phyloP scores from a whole-genome alignment of 805 yeast species.

The Kluyveromyces wickerhamii region DNA sequence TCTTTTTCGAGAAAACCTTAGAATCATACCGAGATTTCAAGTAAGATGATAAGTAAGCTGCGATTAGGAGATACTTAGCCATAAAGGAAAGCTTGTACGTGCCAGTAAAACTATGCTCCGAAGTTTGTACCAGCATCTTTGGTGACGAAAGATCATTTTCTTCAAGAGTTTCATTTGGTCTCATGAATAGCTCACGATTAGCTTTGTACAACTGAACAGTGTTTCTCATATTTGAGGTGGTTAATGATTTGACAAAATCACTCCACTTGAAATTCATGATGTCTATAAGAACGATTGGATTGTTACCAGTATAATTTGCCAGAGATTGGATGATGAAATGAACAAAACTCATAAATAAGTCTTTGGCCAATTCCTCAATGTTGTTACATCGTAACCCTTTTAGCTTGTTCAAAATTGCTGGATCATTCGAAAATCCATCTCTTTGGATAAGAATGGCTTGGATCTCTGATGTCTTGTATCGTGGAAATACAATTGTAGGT shows the following conservation, averaged over 20 bases:
- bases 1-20: constrained; percentile 52
- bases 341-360: constrained; percentile 18
- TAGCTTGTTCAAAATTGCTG: constrained; percentile 9
- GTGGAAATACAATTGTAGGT: constrained; percentile 26
- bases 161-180: constrained; percentile 29
- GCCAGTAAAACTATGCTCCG: constrained; percentile 1
- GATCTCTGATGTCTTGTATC: constrained; percentile 21
- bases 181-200: constrained; percentile 22
- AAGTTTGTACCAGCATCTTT: background rate
- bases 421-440: constrained; percentile 12
- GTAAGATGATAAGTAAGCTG: constrained; percentile 79
- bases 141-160: constrained; percentile 10
- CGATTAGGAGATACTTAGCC: constrained; percentile 66
- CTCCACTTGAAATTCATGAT: constrained; percentile 28
- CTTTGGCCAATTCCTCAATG: constrained; percentile 8
- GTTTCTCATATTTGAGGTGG: constrained; percentile 15
- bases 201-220: constrained; percentile 26
- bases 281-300: constrained; percentile 21
- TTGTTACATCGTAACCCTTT: constrained; percentile 8
- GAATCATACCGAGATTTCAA: constrained; percentile 63
- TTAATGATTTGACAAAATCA: constrained; percentile 14
- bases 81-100: constrained; percentile 45
- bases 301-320: constrained; percentile 28
- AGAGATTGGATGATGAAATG: constrained; percentile 25
- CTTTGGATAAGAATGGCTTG: constrained; percentile 17